Evolutionary conservation across 768 basidiomycete genomes (phyloP), one percentile per base, ranked within the genome.

Genomic region (Boletus vinaceobasis): DNA sequence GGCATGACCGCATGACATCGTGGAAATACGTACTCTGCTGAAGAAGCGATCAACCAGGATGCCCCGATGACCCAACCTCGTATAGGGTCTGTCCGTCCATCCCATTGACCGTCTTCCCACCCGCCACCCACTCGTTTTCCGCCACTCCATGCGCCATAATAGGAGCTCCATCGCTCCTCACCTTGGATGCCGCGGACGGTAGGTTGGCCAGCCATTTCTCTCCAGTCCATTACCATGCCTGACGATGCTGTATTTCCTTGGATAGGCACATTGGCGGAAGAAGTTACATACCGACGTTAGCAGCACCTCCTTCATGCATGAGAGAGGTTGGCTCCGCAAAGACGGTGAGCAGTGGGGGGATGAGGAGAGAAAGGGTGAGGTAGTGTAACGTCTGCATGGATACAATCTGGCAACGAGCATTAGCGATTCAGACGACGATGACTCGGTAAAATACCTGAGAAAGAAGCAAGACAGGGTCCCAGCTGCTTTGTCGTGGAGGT

Each of bases 141-240:
- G 43, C 87, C 85, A 64, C 85, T 86, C 90, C 92, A 93, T 6
- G 84, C 87, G 63, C 88, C 85, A 40, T 82, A 76, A 65, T 84
- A 82, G 36, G 83, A 79, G 48, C 73, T 75, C 87, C 87, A 90
- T 43, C 80, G 73, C 40, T 83, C 81, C 50, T 81, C 81, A 17
- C 84, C 86, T 23, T 83, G 79, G 52, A 84, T 71, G 27, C 82
- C 82, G 52, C 79, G 81, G 21, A 88, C 83, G 0, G 93, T 94
- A 4, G 90, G 84, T 48, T 82, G 74, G 5, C 93, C 90, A 1
- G 94, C 89, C 84, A 99, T 87, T 71, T 98, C 90, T 43, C 93
- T 80, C 97, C 97, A 99, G 73, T 98, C 95, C 86, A 99, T 93
- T 36, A 98, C 76, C 87, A 93, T 91, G 4, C 87, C 88, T 87